These are phyloP conservation scores for Ophiocordyceps camponoti-rufipedis DNA, from an alignment of 2,329 filamentous ascomycete species.

Conservation along the genomic window DNA sequence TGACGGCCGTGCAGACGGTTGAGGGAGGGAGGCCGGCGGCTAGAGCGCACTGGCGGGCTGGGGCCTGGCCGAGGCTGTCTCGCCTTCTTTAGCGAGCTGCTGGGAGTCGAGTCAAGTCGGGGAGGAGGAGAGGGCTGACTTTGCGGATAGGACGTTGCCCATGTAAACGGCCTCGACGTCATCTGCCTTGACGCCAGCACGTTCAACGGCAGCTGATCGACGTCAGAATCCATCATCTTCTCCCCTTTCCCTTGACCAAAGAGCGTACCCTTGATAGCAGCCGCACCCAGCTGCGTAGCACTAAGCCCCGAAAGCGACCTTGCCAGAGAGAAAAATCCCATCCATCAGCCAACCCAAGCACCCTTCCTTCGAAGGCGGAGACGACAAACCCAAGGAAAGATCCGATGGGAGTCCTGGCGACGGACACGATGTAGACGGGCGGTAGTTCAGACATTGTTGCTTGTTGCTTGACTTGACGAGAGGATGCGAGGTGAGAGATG, in stretches of 20 bases:
- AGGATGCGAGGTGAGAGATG: too few species aligned
- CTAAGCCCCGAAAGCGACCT: slow-evolving; percentile 79
- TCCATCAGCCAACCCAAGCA: not conserved
- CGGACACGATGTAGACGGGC: slow-evolving; percentile 90
- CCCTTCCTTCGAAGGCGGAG: not conserved
- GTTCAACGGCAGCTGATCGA: slow-evolving; percentile 53
- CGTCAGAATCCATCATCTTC: not conserved
- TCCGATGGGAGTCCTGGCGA: slow-evolving; percentile 76
- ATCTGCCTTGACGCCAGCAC: slow-evolving; percentile 71
- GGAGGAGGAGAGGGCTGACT: slow-evolving; percentile 37
- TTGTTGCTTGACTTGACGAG: slow-evolving; percentile 15
- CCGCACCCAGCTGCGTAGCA: slow-evolving; percentile 71
- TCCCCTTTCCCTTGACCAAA: too few species aligned
- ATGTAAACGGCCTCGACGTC: slow-evolving; percentile 95
- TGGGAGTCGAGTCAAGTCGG: not conserved
- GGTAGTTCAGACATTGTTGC: slow-evolving; percentile 55
- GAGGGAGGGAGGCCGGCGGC: slow-evolving; percentile 67
- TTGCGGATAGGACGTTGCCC: slow-evolving; percentile 92
- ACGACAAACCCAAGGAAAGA: slow-evolving; percentile 69
- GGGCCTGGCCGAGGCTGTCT: slow-evolving; percentile 84
- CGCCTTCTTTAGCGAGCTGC: too few species aligned
- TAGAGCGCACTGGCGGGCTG: slow-evolving; percentile 84
- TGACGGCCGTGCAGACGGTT: slow-evolving; percentile 79
- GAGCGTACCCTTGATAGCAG: slow-evolving; percentile 70
- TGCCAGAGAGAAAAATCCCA: slow-evolving; percentile 6